Conservation (phyloP, 2,329 filamentous ascomycete species). For the Ilyonectria mors-panacis region DNA sequence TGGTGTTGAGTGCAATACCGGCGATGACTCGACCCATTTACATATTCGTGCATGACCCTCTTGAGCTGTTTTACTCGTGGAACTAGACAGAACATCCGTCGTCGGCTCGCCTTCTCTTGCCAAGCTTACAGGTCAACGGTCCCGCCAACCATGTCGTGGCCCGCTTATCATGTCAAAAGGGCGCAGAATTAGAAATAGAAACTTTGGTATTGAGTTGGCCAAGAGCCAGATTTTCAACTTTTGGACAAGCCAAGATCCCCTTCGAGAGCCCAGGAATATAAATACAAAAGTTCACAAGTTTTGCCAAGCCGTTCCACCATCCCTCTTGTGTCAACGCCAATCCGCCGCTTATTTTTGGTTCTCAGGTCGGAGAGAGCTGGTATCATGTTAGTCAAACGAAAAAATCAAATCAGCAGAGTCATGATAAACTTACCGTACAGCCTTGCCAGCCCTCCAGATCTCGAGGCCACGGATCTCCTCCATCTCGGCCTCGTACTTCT, state of each 20-base stretch:
- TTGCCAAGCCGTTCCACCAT: constrained; percentile 43
- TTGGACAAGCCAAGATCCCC: constrained; percentile 46
- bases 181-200: constrained; percentile 20
- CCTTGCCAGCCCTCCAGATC: constrained; percentile 99
- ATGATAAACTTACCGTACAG: constrained; percentile 78
- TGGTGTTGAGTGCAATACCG: not conserved
- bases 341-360: constrained; percentile 78
- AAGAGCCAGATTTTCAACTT: constrained; percentile 45
- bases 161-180: constrained; percentile 28
- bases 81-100: constrained; percentile 6
- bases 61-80: not conserved
- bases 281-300: constrained; percentile 47
- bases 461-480: constrained; percentile 97
- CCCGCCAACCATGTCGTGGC: constrained; percentile 12
- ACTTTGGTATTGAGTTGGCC: constrained; percentile 35
- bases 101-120: constrained; percentile 5
- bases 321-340: constrained; percentile 36
- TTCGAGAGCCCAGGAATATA: constrained; percentile 44
- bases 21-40: not conserved
- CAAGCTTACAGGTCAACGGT: not conserved
- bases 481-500: constrained; percentile 98
- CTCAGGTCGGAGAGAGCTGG: constrained; percentile 84
- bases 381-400: constrained; percentile 36
- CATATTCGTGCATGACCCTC: not conserved
- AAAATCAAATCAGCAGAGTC: not conserved